Evolutionary conservation across 2,329 filamentous ascomycete genomes (phyloP), one percentile per base, ranked within the genome.

Genomic region (Colletotrichum zoysiae): DNA sequence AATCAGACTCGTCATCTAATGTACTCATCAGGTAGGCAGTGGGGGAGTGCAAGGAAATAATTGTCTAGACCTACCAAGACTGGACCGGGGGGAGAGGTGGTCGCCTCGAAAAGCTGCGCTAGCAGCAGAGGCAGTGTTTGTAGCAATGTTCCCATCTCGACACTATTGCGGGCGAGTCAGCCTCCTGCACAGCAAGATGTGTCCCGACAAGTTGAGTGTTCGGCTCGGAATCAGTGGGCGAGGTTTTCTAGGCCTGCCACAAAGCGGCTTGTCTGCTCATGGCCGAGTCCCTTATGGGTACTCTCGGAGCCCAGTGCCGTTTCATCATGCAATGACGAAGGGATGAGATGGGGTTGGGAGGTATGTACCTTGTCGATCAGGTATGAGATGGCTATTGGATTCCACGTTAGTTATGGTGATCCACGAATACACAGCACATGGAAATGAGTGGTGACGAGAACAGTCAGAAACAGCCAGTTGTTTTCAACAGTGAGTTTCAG

Each of bases 181-280:
- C 46, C 58, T 48, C 59, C 50, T 61, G 48, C 23, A 44, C n/a
- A n/a, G 16, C 20, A 40, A 44, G 59, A 44, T 42, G 30, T 51
- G 23, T 42, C 38, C 65, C 53, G 55, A 71, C 59, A 69, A 50
- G 59, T 55, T 56, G 53, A 48, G 53, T 71, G 65, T 64, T 56
- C 46, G 59, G 59, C n/a, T 69, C 65, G 59, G 48, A 48, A 84
- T 97, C 95, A 97, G 95, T 95, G 93, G 95, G 93, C 94, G 91
- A 97, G 95, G 95, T 97, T 97, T 97, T 97, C 94, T 97, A 97
- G 94, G 95, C 95, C 94, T 97, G 94, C 93, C 94, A 84, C 94
- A 93, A 93, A 89, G 84, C 93, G 94, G 94, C 90, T 92, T 89
- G 90, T 95, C 93, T 73, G 86, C 95, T 94, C 94, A 90, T 90